A percentile compares a stretch with the other conserved stretches of the same genome.
Conservation (phyloP, 2,329 filamentous ascomycete genomes). For the Sporothrix schenckii region DNA sequence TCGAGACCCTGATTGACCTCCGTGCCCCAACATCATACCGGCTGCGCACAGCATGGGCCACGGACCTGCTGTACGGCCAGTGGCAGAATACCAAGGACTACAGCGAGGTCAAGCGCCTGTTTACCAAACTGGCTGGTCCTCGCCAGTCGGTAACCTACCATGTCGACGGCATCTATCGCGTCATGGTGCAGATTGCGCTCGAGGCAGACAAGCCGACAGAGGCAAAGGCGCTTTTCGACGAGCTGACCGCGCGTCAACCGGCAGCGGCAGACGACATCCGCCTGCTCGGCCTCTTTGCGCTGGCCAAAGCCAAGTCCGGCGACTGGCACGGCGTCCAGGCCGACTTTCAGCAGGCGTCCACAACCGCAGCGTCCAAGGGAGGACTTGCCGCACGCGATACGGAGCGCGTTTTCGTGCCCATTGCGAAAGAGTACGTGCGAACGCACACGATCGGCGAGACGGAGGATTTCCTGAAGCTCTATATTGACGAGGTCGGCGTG, state of each 20-base stretch:
- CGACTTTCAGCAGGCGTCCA: slow-evolving; percentile 40
- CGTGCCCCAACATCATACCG: slow-evolving; percentile 30
- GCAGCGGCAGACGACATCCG: slow-evolving; percentile 41
- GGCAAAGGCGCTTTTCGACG: slow-evolving; percentile 42
- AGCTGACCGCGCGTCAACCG: slow-evolving; percentile 39
- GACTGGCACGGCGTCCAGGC: slow-evolving; percentile 48
- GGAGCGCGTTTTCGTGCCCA: slow-evolving; percentile 43
- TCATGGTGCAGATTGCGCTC: slow-evolving; percentile 49
- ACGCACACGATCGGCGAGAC: slow-evolving; percentile 47
- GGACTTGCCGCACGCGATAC: slow-evolving; percentile 37
- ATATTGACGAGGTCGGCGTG: slow-evolving; percentile 44
- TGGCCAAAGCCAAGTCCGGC: slow-evolving; percentile 45
- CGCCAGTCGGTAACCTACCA: slow-evolving; percentile 37
- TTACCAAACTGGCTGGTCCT: slow-evolving; percentile 35
- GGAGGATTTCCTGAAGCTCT: slow-evolving; percentile 53
- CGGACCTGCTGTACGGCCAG: slow-evolving; percentile 44
- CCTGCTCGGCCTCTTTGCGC: slow-evolving; percentile 46
- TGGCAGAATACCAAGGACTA: slow-evolving; percentile 43
- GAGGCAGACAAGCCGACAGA: slow-evolving; percentile 42
- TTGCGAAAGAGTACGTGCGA: slow-evolving; percentile 48
- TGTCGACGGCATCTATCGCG: slow-evolving; percentile 44
- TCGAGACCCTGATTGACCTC: slow-evolving; percentile 41
- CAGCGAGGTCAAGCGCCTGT: slow-evolving; percentile 39
- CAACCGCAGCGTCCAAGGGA: slow-evolving; percentile 23
- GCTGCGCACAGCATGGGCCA: slow-evolving; percentile 46